Percentiles rank a stretch among this genome's conserved stretches.
Evolutionary conservation across 2,329 filamentous ascomycete genomes (phyloP).

Genomic region (Aspergillus terreus): DNA sequence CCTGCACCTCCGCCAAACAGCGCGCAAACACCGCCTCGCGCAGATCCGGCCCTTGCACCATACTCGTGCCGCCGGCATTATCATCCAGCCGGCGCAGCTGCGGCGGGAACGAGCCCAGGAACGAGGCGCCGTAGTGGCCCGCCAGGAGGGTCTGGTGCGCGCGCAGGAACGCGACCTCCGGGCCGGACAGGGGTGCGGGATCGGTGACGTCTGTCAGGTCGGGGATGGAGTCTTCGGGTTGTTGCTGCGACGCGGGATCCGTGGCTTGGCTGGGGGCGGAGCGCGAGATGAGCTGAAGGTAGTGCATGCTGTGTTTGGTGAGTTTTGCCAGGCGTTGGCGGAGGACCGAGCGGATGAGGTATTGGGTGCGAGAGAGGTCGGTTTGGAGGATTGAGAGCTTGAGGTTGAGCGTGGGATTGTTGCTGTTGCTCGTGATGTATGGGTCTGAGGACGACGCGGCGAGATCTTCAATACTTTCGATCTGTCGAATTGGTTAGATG

Average conservation of each 20-base stretch:
- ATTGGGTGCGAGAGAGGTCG: constrained; percentile 91
- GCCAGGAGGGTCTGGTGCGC: constrained; percentile 81
- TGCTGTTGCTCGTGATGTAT: constrained; percentile 59
- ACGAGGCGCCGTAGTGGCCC: constrained; percentile 79
- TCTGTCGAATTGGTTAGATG: constrained; percentile 32
- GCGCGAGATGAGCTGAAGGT: constrained; percentile 29
- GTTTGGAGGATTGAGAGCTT: constrained; percentile 93
- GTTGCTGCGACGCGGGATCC: constrained; percentile 12
- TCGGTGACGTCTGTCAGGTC: constrained; percentile 33
- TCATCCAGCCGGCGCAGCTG: constrained; percentile 84
- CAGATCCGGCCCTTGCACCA: constrained; percentile 84
- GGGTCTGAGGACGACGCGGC: constrained; percentile 43
- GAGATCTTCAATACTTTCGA: constrained; percentile 64
- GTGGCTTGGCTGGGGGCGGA: constrained; percentile 14
- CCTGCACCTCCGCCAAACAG: constrained; percentile 46
- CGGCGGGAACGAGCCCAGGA: constrained; percentile 76
- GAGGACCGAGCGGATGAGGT: constrained; percentile 77
- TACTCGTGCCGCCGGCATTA: constrained; percentile 80
- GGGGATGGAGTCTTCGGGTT: constrained; percentile 31
- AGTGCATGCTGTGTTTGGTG: constrained; percentile 49
- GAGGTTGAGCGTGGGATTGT: constrained; percentile 90
- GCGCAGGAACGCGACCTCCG: constrained; percentile 77
- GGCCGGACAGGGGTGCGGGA: constrained; percentile 64
- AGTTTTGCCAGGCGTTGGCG: constrained; percentile 80
- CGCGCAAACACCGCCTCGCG: constrained; percentile 83